These are phyloP conservation scores for Populus ilicifolia DNA, from an alignment of 345 rosid species.

Conservation along the genomic window DNA sequence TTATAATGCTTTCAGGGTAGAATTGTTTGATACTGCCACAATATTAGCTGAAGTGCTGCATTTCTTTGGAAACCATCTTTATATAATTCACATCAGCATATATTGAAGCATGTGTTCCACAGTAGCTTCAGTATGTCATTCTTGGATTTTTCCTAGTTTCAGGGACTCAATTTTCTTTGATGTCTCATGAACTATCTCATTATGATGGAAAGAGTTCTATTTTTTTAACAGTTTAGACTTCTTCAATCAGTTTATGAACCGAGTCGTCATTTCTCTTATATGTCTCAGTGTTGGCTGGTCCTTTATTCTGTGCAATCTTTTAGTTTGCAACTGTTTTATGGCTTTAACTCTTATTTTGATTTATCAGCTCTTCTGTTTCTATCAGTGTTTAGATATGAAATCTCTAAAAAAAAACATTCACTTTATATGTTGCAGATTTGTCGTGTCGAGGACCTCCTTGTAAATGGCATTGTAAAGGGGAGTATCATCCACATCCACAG, in stretches of 20 bases:
- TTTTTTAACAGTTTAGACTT: neutral
- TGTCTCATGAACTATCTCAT: neutral
- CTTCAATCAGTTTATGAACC: neutral
- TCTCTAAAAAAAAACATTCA: neutral
- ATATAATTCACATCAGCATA: neutral
- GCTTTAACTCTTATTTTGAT: neutral
- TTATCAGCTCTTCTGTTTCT: neutral
- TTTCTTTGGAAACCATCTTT: neutral
- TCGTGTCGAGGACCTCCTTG: slow-evolving; percentile 93
- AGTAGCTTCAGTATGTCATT: neutral
- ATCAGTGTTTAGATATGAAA: neutral
- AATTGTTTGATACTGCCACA: neutral
- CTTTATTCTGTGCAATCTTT: neutral
- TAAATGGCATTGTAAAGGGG: slow-evolving; percentile 77
- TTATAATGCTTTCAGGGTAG: neutral
- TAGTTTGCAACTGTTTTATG: neutral
- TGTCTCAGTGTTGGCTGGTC: neutral
- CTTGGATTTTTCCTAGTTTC: neutral
- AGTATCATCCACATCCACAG: slow-evolving; percentile 94
- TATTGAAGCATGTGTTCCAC: neutral
- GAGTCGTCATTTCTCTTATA: slow-evolving; percentile 1
- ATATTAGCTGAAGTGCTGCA: neutral
- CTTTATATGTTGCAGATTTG: slow-evolving; percentile 55
- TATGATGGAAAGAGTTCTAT: neutral
- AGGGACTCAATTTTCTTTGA: neutral